These are phyloP conservation scores for Actinidia arguta DNA, from an alignment of 179 eudicot genomes.

Conservation along the genomic window DNA sequence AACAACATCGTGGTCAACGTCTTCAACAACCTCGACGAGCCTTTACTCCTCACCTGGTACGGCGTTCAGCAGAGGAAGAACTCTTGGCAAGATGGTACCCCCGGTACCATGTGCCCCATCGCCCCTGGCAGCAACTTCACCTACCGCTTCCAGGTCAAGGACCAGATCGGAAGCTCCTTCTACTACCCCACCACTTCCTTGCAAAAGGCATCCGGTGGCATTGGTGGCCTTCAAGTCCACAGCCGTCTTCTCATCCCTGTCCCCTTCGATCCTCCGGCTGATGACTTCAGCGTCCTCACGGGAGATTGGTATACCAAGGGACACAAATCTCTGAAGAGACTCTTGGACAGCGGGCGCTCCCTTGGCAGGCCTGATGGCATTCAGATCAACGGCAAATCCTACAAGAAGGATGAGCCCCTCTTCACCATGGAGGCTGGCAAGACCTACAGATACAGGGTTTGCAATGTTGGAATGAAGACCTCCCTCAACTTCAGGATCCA, in stretches of 20 bases:
- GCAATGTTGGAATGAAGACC: constrained; percentile 35
- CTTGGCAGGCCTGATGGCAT: constrained; percentile 40
- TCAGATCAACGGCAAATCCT: constrained; percentile 37
- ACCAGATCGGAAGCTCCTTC: constrained; percentile 44
- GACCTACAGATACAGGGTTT: constrained; percentile 33
- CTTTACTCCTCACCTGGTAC: constrained; percentile 38
- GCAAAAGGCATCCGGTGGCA: constrained; percentile 39
- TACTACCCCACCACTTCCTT: constrained; percentile 34
- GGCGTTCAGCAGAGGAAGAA: constrained; percentile 45
- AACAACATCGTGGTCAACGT: constrained; percentile 42
- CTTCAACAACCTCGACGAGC: constrained; percentile 40
- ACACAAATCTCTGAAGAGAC: constrained; percentile 26
- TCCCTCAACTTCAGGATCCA: constrained; percentile 37
- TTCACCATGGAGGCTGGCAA: constrained; percentile 32
- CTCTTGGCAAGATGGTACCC: constrained; percentile 41
- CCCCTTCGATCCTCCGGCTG: constrained; percentile 37
- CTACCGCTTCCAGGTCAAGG: constrained; percentile 40
- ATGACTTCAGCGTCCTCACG: constrained; percentile 25
- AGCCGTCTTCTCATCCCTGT: constrained; percentile 36
- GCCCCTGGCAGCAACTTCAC: constrained; percentile 34
- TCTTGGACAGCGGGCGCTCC: constrained; percentile 31
- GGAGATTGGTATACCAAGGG: constrained; percentile 46
- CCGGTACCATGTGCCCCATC: constrained; percentile 46
- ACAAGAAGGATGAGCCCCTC: constrained; percentile 8
- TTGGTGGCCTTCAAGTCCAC: constrained; percentile 30